phyloP scores from a whole-genome alignment of 257 asterid species.

The Fraxinus cuspidata region DNA sequence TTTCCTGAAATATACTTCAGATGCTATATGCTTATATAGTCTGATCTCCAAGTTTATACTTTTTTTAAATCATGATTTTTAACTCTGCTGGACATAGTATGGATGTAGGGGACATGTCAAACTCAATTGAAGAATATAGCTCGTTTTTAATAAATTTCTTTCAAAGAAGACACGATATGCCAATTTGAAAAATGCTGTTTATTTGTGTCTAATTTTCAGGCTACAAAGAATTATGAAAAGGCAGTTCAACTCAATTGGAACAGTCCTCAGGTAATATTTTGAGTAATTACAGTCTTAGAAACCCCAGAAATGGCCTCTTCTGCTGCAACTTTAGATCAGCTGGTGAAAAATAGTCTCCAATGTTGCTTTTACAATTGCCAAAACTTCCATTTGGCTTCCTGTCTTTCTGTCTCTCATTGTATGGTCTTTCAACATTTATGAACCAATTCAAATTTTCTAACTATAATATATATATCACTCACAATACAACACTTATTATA shows the following conservation, averaged over 20 bases:
- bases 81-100: neutral
- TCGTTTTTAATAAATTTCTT: neutral
- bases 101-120: neutral
- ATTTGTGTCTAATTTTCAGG: slow-evolving; percentile 54
- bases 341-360: neutral
- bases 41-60: slow-evolving; percentile 11
- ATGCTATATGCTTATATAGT: slow-evolving; percentile 19
- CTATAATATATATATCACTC: neutral
- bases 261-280: slow-evolving; percentile 88
- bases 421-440: neutral
- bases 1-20: slow-evolving; percentile 14
- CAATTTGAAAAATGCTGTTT: slow-evolving; percentile 11
- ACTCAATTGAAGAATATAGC: neutral
- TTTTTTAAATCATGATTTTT: slow-evolving; percentile 14
- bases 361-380: neutral
- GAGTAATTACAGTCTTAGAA: slow-evolving; percentile 15
- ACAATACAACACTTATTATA: neutral
- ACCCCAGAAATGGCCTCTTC: slow-evolving; percentile 11
- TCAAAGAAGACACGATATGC: neutral
- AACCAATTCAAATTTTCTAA: neutral
- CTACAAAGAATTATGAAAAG: slow-evolving; percentile 87
- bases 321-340: slow-evolving; percentile 15
- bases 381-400: neutral
- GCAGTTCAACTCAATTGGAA: slow-evolving; percentile 99
- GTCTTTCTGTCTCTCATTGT: neutral